Evolutionary conservation across 1,284 basidiomycete genomes (phyloP), one percentile per base, ranked within the genome.

Genomic region (Athelia sp.): DNA sequence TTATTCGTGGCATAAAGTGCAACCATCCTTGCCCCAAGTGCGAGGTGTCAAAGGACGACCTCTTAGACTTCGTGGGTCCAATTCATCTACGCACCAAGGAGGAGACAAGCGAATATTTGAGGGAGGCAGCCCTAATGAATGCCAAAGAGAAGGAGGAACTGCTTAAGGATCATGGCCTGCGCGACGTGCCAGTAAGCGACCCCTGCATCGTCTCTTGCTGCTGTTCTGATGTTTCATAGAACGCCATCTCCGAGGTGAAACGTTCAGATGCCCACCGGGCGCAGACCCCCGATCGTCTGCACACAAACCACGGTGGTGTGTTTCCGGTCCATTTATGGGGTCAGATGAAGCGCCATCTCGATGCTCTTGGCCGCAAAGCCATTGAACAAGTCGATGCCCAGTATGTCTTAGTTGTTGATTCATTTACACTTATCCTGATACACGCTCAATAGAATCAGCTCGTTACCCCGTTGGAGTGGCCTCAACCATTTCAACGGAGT

Each of bases 281-380:
- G 9, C 40, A 66, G 1, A 68, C 62, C 0, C 74, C 62, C 49
- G 71, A 74, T 52, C 48, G 60, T 1, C 55, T 74, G 1, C 74
- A 74, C 56, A 57, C 61, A 2, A 57, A 67, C 19, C n/a, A 40
- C 15, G 15, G n/a, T 6, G 36, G 36, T 8, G 8, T 40, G 6
- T 29, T 29, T 29, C 26, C 26, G 4, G 6, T 6, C 13, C 26
- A 29, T 29, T 13, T 29, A 29, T 29, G 26, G 26, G 4, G 4
- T 29, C 6, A 29, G 4, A 29, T 29, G 26, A 29, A 13, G 26
- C 26, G 4, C 4, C 26, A 29, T 13, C 4, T 29, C 13, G 6
- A 29, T 4, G 26, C 6, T 29, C 4, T 29, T 4, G 26, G 26
- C 26, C 26, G 26, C 26, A 29, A 29, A 29, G 26, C 26, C 6